These are phyloP conservation scores for Skeletonema potamos DNA, from an alignment of 108 stramenopile species.

Conservation along the genomic window DNA sequence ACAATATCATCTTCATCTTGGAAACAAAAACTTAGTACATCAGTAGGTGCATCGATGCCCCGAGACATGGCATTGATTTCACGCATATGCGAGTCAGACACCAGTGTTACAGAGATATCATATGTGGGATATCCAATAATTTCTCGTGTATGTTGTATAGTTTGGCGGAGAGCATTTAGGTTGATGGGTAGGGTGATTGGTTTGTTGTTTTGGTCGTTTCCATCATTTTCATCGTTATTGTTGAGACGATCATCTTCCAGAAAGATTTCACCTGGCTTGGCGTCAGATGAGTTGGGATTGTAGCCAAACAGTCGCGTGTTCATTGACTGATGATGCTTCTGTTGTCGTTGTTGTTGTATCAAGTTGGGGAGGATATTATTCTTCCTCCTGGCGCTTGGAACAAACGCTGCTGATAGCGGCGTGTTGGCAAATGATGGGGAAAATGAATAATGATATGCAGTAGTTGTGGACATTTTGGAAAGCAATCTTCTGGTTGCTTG, in stretches of 20 bases:
- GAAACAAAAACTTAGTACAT: conserved; percentile 89
- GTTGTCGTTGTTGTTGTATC: not conserved
- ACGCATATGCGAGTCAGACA: conserved; percentile 74
- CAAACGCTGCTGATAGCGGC: not conserved
- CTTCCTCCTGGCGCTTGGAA: not conserved
- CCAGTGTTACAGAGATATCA: conserved; percentile 61
- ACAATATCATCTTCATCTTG: conserved; percentile 46
- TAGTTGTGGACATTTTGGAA: not conserved
- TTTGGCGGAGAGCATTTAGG: conserved; percentile 29
- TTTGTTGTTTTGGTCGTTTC: not conserved
- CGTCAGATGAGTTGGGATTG: conserved; percentile 22
- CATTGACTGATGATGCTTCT: not conserved
- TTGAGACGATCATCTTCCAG: conserved; percentile 34
- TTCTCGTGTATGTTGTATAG: conserved; percentile 49
- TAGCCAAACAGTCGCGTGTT: conserved; percentile 31
- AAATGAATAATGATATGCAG: not conserved
- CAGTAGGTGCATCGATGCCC: conserved; percentile 70
- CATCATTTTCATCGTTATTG: not conserved
- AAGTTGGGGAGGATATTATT: not conserved
- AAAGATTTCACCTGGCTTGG: conserved; percentile 19
- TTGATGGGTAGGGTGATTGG: conserved; percentile 9
- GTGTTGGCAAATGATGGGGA: not conserved
- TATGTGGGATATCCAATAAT: conserved; percentile 74
- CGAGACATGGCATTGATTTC: conserved; percentile 71
- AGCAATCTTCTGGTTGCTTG: not conserved